A percentile compares a stretch with the other conserved stretches of the same genome.
Evolutionary conservation across 2,329 filamentous ascomycete genomes (phyloP).

Genomic region (Microdochium trichocladiopsis): DNA sequence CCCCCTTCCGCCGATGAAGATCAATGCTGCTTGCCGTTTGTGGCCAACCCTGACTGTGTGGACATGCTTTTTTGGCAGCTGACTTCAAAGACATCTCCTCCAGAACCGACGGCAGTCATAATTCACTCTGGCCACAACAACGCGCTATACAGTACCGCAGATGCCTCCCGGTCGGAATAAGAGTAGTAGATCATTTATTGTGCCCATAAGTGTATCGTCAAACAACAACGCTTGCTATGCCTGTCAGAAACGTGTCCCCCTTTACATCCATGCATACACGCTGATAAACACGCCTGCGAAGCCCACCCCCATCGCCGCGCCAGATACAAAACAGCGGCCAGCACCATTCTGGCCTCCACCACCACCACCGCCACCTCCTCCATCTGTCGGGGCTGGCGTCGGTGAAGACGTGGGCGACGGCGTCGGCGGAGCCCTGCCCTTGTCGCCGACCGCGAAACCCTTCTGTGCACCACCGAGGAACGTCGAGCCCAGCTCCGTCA

Average conservation of each 20-base stretch:
- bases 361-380: not conserved
- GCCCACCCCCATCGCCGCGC: not conserved
- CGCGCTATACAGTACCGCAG: too few species aligned
- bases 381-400: not conserved
- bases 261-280: not conserved
- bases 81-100: too few species aligned
- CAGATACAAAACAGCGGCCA: not conserved
- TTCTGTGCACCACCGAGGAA: conserved; percentile 30
- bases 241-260: not conserved
- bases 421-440: conserved; percentile 5
- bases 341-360: not conserved
- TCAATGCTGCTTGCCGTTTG: too few species aligned
- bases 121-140: too few species aligned
- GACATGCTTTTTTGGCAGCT: too few species aligned
- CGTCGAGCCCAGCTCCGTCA: conserved; percentile 28
- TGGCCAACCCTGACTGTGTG: too few species aligned
- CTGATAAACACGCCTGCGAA: not conserved
- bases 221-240: not conserved
- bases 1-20: too few species aligned
- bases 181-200: too few species aligned
- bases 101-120: too few species aligned
- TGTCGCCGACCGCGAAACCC: conserved; percentile 26
- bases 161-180: too few species aligned
- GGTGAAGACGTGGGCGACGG: not conserved
- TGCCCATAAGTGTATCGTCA: too few species aligned